Percentiles rank a stretch among this genome's conserved stretches.
phyloP scores from a whole-genome alignment of 2,329 filamentous ascomycete species.

The Ophiostoma montium region DNA sequence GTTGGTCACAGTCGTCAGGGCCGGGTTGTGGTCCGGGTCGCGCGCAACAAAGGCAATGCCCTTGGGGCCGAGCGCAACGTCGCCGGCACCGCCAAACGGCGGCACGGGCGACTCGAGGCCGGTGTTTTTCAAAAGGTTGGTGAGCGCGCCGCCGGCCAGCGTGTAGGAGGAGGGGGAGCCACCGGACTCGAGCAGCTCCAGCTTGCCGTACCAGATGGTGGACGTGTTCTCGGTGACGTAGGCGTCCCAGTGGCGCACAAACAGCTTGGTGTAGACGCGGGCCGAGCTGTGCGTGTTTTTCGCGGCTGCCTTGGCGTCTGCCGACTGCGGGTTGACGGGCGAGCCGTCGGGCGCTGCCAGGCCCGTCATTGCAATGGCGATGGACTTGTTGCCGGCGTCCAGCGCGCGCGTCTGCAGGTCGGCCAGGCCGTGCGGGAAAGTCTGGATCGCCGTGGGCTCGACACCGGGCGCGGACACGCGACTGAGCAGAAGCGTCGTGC shows the following conservation, averaged over 20 bases:
- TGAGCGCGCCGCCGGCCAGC: slow-evolving; percentile 32
- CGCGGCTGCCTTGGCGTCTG: not conserved
- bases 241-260: slow-evolving; percentile 73
- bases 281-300: slow-evolving; percentile 42
- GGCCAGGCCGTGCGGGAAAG: slow-evolving; percentile 39
- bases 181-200: slow-evolving; percentile 22
- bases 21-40: slow-evolving; percentile 55
- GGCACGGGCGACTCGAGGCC: slow-evolving; percentile 52
- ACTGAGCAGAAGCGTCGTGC: slow-evolving; percentile 31
- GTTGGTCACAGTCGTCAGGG: slow-evolving; percentile 43
- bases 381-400: slow-evolving; percentile 24
- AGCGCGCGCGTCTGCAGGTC: slow-evolving; percentile 44
- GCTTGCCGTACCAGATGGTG: slow-evolving; percentile 57
- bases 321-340: slow-evolving; percentile 51
- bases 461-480: slow-evolving; percentile 22
- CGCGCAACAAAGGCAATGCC: slow-evolving; percentile 64
- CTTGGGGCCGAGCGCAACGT: slow-evolving; percentile 58
- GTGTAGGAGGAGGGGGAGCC: slow-evolving; percentile 20
- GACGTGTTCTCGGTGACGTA: slow-evolving; percentile 56
- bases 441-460: slow-evolving; percentile 30
- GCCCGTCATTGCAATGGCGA: slow-evolving; percentile 46
- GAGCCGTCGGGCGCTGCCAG: slow-evolving; percentile 53
- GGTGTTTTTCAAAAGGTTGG: slow-evolving; percentile 50
- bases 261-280: slow-evolving; percentile 59
- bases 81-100: slow-evolving; percentile 65